Evolutionary conservation across 805 yeast species (phyloP), one percentile per base, ranked within the genome.

Genomic region (Blastobotrys peoriensis): DNA sequence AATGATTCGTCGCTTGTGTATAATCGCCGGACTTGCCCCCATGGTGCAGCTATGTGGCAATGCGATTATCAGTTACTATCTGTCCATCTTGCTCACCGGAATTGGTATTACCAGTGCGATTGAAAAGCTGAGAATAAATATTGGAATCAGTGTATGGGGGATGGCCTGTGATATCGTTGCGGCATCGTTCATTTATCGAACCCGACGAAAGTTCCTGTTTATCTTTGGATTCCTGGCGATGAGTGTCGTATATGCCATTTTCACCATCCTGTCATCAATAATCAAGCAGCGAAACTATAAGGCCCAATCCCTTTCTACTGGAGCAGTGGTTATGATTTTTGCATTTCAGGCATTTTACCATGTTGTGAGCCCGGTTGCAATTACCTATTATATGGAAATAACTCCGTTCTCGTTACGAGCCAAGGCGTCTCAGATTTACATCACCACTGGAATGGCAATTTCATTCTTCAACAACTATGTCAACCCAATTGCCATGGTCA

Each of bases 251-350:
- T 46, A 45, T 33, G 18, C 19, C 4, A 63, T 70, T 36, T 68
- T 74, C 71, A 73, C 78, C 1, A 50, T 58, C 4, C 56, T 70
- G 27, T 73, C 79, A 21, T 77, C 78, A 2, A 51, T 66, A 33
- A 71, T 69, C 56, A 71, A 67, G 51, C 57, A 70, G 53, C 57
- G 65, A 36, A 49, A 66, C 51, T 69, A 68, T 50, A 58, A 64
- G 45, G 62, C 72, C 42, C 67, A 68, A 45, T 13, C 59, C 3
- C 58, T 66, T 23, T 73, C 70, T 40, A 64, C 64, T 44, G 78
- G 74, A 50, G 75, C 73, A 23, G 62, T 67, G 55, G 74, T 75
- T 4, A 70, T 74, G 74, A 70, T 75, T 41, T 74, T 73, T 67
- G 53, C 73, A 5, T 44, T 19, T 18, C 33, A 42, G 15, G 40